These are phyloP conservation scores for Trametes cubensis DNA, from an alignment of 768 basidiomycete species.

Conservation along the genomic window DNA sequence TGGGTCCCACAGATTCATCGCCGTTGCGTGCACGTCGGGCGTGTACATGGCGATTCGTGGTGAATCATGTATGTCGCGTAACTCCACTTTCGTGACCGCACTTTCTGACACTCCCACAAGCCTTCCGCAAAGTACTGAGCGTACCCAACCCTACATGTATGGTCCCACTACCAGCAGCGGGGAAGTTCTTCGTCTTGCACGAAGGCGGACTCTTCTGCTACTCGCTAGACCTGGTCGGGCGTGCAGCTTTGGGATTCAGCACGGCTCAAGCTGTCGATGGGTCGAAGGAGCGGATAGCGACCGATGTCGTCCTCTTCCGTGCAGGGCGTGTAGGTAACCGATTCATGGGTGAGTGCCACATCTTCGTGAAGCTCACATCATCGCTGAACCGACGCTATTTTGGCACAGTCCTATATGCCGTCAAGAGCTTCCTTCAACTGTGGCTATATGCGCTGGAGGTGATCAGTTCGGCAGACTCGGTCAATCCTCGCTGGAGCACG, in stretches of 20 bases:
- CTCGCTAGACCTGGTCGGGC: constrained; percentile 69
- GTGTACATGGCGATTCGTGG: constrained; percentile 65
- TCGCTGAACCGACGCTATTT: not conserved
- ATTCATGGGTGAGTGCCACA: constrained; percentile 52
- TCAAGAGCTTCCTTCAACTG: constrained; percentile 61
- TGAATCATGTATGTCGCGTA: constrained; percentile 50
- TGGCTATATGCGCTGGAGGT: constrained; percentile 66
- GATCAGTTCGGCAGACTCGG: constrained; percentile 42
- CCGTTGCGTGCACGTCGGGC: constrained; percentile 66
- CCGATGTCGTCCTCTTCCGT: constrained; percentile 61
- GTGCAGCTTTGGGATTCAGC: constrained; percentile 54
- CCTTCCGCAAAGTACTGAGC: constrained; percentile 59
- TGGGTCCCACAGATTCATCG: constrained; percentile 58
- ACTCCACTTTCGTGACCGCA: not conserved
- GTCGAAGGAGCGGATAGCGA: constrained; percentile 65
- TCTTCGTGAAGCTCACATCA: too few species aligned
- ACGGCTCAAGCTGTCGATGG: constrained; percentile 51
- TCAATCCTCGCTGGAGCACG: constrained; percentile 41
- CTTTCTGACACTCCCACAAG: constrained; percentile 39
- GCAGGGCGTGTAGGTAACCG: constrained; percentile 55
- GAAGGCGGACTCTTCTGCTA: constrained; percentile 64
- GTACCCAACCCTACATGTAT: constrained; percentile 54
- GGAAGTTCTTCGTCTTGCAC: constrained; percentile 68
- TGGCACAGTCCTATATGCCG: constrained; percentile 65
- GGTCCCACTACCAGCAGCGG: constrained; percentile 58